These are phyloP conservation scores for Trifolium subterraneum DNA, from an alignment of 306 rosid species.

Conservation along the genomic window DNA sequence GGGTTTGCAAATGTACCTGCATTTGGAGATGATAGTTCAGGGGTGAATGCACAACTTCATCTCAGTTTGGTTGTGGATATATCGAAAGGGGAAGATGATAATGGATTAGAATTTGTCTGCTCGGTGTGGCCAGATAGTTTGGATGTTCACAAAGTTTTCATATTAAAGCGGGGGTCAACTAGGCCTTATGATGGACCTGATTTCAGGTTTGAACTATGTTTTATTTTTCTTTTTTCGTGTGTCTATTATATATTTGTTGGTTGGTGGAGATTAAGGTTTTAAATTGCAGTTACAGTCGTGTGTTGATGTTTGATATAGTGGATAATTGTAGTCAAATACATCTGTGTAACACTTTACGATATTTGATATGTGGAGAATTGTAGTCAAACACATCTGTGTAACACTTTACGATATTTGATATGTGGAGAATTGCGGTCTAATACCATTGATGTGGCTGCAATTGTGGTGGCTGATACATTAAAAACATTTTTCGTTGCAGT, in stretches of 20 bases:
- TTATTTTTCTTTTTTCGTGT: neutral
- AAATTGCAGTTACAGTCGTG: neutral
- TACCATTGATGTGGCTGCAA: neutral
- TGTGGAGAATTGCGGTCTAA: neutral
- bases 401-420: no score
- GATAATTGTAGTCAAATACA: neutral
- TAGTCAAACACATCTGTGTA: neutral
- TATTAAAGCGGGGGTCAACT: conserved; percentile 50
- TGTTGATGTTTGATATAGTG: neutral
- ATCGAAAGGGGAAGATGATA: conserved; percentile 58
- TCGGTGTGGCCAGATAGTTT: conserved; percentile 77
- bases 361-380: neutral
- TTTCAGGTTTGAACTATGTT: conserved; percentile 58
- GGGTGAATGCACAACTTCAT: conserved; percentile 62
- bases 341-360: no score
- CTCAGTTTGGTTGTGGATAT: conserved; percentile 75
- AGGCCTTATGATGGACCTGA: conserved; percentile 75
- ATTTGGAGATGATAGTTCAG: conserved; percentile 60
- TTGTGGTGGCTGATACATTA: neutral
- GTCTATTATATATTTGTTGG: neutral
- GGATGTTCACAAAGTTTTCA: conserved; percentile 69
- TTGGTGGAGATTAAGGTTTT: conserved; percentile 3
- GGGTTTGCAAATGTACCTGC: conserved; percentile 60
- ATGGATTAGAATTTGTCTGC: conserved; percentile 68
- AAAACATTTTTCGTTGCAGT: neutral